Evolutionary conservation across 78 protist genomes (phyloP).

Genomic region (Salpingoeca rosetta): DNA sequence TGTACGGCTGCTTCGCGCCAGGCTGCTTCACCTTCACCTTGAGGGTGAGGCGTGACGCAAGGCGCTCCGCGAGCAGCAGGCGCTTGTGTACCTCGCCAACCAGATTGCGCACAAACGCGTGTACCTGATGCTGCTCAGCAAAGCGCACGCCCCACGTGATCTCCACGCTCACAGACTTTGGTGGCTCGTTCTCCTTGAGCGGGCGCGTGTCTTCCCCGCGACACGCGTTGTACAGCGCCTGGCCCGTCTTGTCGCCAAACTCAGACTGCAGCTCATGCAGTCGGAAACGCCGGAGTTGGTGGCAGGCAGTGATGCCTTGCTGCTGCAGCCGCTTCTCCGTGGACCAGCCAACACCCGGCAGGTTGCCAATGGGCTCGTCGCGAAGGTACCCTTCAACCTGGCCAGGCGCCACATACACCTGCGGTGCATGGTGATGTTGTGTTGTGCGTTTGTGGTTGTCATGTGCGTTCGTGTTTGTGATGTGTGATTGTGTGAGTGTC

Average conservation of each 20-base stretch:
- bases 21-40: not conserved
- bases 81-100: not conserved
- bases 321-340: not conserved
- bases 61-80: not conserved
- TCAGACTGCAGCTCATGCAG: not conserved
- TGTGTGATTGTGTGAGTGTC: too few relatives aligned
- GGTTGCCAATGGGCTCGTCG: not conserved
- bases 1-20: not conserved
- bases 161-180: conserved; percentile 4
- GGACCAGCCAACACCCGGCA: conserved; percentile 25
- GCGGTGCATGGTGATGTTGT: too few relatives aligned
- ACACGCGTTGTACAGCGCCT: not conserved
- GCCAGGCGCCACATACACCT: not conserved
- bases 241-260: conserved; percentile 8
- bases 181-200: not conserved
- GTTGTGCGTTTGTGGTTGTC: too few relatives aligned
- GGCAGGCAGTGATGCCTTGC: not conserved
- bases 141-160: conserved; percentile 20
- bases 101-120: not conserved
- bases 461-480: too few relatives aligned
- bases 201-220: conserved; percentile 6
- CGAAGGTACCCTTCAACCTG: not conserved
- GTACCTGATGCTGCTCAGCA: not conserved
- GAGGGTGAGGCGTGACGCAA: not conserved
- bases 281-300: not conserved